phyloP scores from a whole-genome alignment of 345 rosid species.

The Melaleuca quinquenervia region DNA sequence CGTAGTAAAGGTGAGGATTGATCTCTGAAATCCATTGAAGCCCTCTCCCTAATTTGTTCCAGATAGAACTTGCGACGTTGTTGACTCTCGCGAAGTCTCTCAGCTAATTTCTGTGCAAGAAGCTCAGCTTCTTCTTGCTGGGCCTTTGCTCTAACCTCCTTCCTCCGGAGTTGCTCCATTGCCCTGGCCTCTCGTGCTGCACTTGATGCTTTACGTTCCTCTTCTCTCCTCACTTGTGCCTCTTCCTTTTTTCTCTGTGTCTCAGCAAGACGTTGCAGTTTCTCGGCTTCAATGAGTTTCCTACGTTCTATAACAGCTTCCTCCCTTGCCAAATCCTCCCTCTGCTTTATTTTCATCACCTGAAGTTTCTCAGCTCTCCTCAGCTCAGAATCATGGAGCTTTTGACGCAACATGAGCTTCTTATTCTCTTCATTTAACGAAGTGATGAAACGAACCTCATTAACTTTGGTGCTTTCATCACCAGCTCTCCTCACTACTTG shows the following conservation, averaged over 20 bases:
- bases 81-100: slow-evolving; percentile 64
- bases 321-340: slow-evolving; percentile 70
- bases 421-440: slow-evolving; percentile 75
- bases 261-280: slow-evolving; percentile 72
- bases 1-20: slow-evolving; percentile 64
- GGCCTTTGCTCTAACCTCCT: slow-evolving; percentile 68
- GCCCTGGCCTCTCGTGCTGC: slow-evolving; percentile 73
- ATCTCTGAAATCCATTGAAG: slow-evolving; percentile 78
- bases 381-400: slow-evolving; percentile 63
- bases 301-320: slow-evolving; percentile 74
- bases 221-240: slow-evolving; percentile 78
- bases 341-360: slow-evolving; percentile 55
- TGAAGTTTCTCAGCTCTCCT: slow-evolving; percentile 75
- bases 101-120: slow-evolving; percentile 65
- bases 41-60: slow-evolving; percentile 75
- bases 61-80: slow-evolving; percentile 66
- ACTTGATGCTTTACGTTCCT: slow-evolving; percentile 74
- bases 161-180: slow-evolving; percentile 59
- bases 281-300: slow-evolving; percentile 72
- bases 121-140: slow-evolving; percentile 87
- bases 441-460: slow-evolving; percentile 75
- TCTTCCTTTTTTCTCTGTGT: slow-evolving; percentile 72
- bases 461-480: slow-evolving; percentile 77
- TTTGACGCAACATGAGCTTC: slow-evolving; percentile 67
- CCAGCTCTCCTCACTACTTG: slow-evolving; percentile 81